Percentiles rank a stretch among this genome's conserved stretches.
Conservation (phyloP, 225 moss, liverwort and hornwort species). For the Anthoceros angustus region DNA sequence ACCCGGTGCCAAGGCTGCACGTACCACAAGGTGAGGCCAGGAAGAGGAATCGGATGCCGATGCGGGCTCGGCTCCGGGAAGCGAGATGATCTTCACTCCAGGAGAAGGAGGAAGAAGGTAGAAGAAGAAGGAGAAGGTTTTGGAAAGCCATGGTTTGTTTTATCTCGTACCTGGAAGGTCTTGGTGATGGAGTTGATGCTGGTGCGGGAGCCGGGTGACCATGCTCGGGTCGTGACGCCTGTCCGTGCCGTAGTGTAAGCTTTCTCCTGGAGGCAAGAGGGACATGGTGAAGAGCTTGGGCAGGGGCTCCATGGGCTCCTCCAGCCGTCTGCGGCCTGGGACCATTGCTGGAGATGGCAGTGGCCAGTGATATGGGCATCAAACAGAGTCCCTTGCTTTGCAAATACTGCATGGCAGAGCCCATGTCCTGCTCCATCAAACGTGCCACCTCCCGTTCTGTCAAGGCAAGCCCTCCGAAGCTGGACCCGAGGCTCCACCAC, state of each 20-base stretch:
- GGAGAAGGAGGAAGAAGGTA: no score
- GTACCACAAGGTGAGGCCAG: neutral
- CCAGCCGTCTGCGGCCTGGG: neutral
- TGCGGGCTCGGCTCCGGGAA: no score
- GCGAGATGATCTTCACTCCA: no score
- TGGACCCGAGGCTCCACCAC: slow-evolving; percentile 37
- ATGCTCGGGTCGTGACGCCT: neutral
- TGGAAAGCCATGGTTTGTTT: no score
- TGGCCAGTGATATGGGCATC: slow-evolving; percentile 93
- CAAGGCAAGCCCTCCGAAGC: slow-evolving; percentile 65
- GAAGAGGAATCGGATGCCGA: neutral
- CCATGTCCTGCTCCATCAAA: slow-evolving; percentile 99
- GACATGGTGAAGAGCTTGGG: neutral
- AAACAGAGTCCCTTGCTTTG: slow-evolving; percentile 96
- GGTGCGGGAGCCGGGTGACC: neutral
- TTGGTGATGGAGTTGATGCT: no score
- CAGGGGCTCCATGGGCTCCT: no score
- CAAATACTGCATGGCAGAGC: slow-evolving; percentile 92
- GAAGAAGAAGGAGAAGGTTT: no score
- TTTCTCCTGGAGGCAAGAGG: neutral
- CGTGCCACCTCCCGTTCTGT: slow-evolving; percentile 91
- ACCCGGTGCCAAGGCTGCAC: slow-evolving; percentile 12
- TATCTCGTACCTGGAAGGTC: no score
- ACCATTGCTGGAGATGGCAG: slow-evolving; percentile 68
- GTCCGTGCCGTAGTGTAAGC: no score